These are phyloP conservation scores for Tolypocladium paradoxum DNA, from an alignment of 2,329 filamentous ascomycete genomes.

Conservation along the genomic window DNA sequence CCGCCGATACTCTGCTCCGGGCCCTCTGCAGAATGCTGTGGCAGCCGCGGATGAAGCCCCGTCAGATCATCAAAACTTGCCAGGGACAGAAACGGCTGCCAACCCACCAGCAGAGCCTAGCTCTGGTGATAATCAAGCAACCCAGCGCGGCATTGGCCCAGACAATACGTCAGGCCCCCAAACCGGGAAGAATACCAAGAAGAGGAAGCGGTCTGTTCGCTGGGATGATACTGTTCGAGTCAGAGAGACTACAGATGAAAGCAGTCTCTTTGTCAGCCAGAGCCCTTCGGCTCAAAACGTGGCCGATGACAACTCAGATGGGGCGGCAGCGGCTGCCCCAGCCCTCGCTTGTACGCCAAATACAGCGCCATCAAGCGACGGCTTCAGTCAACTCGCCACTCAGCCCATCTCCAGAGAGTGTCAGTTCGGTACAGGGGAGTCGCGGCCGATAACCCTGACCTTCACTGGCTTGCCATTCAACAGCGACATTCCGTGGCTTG, in stretches of 20 bases:
- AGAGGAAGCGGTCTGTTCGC: constrained; percentile 1
- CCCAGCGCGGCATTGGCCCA: background rate
- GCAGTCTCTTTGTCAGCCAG: background rate
- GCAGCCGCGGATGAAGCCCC: background rate
- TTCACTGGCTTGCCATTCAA: constrained; percentile 9
- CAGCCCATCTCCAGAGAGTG: constrained; percentile 3
- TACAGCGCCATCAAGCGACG: background rate
- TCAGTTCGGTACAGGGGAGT: constrained; percentile 4
- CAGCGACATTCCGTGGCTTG: constrained; percentile 12
- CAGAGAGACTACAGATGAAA: background rate
- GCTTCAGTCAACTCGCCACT: background rate
- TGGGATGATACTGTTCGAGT: background rate
- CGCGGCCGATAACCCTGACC: constrained; percentile 1
- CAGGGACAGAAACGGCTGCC: background rate
- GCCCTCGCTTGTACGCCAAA: too few relatives aligned
- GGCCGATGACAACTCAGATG: background rate
- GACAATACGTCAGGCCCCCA: background rate
- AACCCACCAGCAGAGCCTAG: background rate
- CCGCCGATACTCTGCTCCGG: background rate
- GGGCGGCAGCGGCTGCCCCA: background rate
- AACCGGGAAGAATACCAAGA: background rate
- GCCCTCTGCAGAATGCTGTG: too few relatives aligned
- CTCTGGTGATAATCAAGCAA: background rate
- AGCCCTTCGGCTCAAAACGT: background rate
- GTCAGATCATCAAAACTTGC: background rate